phyloP scores from a whole-genome alignment of 495 filamentous ascomycete species.

The Aspergillus taichungensis region DNA sequence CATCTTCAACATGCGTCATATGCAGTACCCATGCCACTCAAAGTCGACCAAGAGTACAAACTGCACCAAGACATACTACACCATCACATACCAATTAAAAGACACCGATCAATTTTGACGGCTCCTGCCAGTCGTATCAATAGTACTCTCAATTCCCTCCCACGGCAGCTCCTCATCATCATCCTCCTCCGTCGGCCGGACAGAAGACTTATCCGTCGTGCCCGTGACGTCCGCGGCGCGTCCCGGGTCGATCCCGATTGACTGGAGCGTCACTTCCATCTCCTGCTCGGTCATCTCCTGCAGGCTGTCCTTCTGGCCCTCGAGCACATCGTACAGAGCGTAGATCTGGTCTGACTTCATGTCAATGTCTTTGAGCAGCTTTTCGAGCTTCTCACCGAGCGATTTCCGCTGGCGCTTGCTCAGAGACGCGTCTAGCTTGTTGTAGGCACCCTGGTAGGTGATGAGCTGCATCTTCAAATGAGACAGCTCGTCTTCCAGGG shows the following conservation, averaged over 20 bases:
- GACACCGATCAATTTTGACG: slow-evolving; percentile 9
- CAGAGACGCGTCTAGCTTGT: slow-evolving; percentile 58
- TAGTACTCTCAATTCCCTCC: slow-evolving; percentile 46
- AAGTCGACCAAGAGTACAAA: too few relatives aligned
- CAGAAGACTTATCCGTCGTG: slow-evolving; percentile 24
- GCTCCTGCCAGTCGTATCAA: slow-evolving; percentile 33
- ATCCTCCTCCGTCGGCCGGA: slow-evolving; percentile 24
- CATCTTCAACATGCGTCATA: neutral
- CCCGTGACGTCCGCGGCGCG: slow-evolving; percentile 24
- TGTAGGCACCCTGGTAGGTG: slow-evolving; percentile 50
- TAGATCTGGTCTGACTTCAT: slow-evolving; percentile 84
- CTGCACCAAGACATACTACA: too few relatives aligned
- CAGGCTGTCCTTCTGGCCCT: slow-evolving; percentile 62
- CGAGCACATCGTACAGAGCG: slow-evolving; percentile 79
- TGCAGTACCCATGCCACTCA: neutral
- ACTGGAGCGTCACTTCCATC: slow-evolving; percentile 59
- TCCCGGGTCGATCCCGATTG: slow-evolving; percentile 40
- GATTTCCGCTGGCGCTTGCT: slow-evolving; percentile 59
- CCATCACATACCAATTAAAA: neutral
- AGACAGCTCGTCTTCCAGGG: slow-evolving; percentile 70
- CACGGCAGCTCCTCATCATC: slow-evolving; percentile 39
- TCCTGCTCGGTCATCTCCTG: slow-evolving; percentile 57
- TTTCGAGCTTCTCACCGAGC: slow-evolving; percentile 55
- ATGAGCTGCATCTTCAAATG: slow-evolving; percentile 65
- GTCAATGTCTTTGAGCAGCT: slow-evolving; percentile 57